Evolutionary conservation across 2,329 filamentous ascomycete genomes (phyloP).

Genomic region (Colletotrichum sp.): DNA sequence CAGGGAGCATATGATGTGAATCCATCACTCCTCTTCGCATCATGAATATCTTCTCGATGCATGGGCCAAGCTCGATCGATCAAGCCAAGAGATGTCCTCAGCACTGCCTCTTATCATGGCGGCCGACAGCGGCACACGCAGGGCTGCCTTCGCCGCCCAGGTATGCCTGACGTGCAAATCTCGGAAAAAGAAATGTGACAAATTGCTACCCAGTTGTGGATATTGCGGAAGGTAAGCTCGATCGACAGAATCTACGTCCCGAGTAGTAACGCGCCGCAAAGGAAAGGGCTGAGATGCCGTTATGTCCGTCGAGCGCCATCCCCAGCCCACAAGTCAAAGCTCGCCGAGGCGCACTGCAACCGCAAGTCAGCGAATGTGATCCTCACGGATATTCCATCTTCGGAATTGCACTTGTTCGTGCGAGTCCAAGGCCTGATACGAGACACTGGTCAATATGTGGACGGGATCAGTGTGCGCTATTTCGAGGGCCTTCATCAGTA

Average conservation of each 20-base stretch:
- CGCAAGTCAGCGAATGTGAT: background rate
- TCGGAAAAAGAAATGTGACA: background rate
- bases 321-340: background rate
- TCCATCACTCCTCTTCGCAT: background rate
- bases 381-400: background rate
- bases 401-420: background rate
- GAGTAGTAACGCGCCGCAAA: background rate
- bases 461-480: background rate
- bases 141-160: background rate
- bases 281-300: background rate
- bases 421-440: background rate
- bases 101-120: background rate
- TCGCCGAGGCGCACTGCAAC: background rate
- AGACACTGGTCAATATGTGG: background rate
- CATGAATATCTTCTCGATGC: background rate
- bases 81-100: background rate
- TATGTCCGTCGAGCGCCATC: background rate
- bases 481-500: constrained; percentile 27
- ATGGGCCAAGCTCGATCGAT: background rate
- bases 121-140: background rate
- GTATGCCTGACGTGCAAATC: background rate
- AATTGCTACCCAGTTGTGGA: background rate
- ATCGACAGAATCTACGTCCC: background rate
- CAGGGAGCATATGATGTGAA: background rate
- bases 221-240: background rate